Base-by-base conservation (phyloP, 2,329 filamentous ascomycete genomes). In the Cladosporium sp. region DNA sequence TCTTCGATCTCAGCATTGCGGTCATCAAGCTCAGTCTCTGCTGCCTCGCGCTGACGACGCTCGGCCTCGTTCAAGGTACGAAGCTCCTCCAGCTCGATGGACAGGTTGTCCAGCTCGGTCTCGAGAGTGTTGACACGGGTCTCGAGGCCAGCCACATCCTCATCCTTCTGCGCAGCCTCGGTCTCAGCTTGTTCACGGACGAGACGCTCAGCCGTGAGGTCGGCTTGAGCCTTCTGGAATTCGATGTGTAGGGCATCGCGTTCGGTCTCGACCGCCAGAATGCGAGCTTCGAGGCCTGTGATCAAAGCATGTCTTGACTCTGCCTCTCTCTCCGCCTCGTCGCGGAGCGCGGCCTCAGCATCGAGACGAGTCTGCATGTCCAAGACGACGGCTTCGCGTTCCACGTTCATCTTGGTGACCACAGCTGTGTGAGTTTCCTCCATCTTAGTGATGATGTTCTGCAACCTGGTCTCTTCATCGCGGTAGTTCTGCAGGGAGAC, bases 11-110 rank as follows among this genome's bases (percentile, higher is more conserved):
- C 72, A 8, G 73, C 74, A 63, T 80, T 79, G 28, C 77, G 76
- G 12, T 79, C 76, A 38, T 83, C 80, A 1, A 83, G 75, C 28
- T 78, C 78, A 11, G 71, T 71, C 69, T 83, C 80, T 3, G 80
- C 80, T 24, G 76, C 74, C 66, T 82, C 79, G 34, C 79, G 80
- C 70, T 83, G 80, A 6, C 68, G 70, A 28, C 76, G 78, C 71
- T 83, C 80, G n/a, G 75, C 71, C 12, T 78, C 77, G 41, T 80
- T 76, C 26, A 78, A 73, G 6, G 71, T 67, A 24, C 76, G 78
- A 28, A 80, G 74, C 7, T 77, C 74, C 8, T 73, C 75, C 34
- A 82, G 70, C 67, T 82, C 73, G 12, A 60, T 67, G 5, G 34
- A 36, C 21, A 78, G 66, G 32, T 73, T 69, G 14, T 72, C 66